phyloP scores from a whole-genome alignment of 2,329 filamentous ascomycete genomes.

The Sordariomycetes sp. region DNA sequence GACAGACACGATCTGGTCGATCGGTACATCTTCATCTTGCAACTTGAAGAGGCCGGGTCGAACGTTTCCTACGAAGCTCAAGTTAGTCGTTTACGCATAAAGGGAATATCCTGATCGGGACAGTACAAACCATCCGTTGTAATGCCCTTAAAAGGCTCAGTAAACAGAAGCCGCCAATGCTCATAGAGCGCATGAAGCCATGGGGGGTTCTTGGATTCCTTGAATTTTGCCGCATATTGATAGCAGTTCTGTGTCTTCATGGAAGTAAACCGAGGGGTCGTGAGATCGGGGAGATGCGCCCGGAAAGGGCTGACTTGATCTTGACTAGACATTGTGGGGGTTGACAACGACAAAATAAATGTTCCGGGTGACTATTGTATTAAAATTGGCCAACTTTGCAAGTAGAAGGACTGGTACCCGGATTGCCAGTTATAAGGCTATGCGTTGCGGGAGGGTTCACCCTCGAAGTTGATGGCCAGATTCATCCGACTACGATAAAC shows the following conservation, averaged over 20 bases:
- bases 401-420: too few relatives aligned
- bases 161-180: conserved; percentile 48
- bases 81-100: neutral
- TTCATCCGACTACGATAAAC: too few relatives aligned
- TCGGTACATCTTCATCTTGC: conserved; percentile 55
- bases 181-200: conserved; percentile 56
- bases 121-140: conserved; percentile 51
- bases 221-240: conserved; percentile 53
- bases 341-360: too few relatives aligned
- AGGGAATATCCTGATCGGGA: too few relatives aligned
- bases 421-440: too few relatives aligned
- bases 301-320: conserved; percentile 39
- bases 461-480: too few relatives aligned
- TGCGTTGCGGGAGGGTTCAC: too few relatives aligned
- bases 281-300: conserved; percentile 53
- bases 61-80: conserved; percentile 32
- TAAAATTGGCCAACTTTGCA: too few relatives aligned
- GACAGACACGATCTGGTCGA: conserved; percentile 44
- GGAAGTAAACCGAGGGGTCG: conserved; percentile 48
- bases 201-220: conserved; percentile 48
- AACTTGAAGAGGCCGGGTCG: conserved; percentile 44
- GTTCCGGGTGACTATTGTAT: too few relatives aligned
- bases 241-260: conserved; percentile 55
- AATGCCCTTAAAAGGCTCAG: conserved; percentile 63
- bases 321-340: too few relatives aligned